phyloP scores from a whole-genome alignment of 2,329 filamentous ascomycete species.

The Simplicillium sp. region DNA sequence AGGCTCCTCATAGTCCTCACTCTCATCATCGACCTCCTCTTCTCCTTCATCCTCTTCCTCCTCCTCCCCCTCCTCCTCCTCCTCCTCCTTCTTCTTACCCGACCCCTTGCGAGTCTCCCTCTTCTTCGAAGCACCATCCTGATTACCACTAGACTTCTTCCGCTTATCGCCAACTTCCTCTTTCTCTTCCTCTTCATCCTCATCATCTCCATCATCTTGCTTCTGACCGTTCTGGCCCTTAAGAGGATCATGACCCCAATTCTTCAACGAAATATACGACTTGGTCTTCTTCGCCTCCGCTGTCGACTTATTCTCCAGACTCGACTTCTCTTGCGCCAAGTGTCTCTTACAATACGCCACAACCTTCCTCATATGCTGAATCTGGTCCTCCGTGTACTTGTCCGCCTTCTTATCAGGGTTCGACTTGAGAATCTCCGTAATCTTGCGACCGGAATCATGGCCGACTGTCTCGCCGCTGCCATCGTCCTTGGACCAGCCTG shows the following conservation, averaged over 20 bases:
- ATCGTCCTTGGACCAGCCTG: conserved; percentile 52
- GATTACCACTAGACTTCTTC: conserved; percentile 11
- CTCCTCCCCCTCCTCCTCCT: conserved; percentile 5
- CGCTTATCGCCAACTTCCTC: conserved; percentile 17
- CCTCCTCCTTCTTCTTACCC: conserved; percentile 9
- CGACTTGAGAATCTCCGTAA: conserved; percentile 51
- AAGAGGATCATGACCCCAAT: conserved; percentile 48
- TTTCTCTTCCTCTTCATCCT: not conserved
- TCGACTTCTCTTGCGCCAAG: conserved; percentile 52
- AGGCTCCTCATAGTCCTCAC: conserved; percentile 10
- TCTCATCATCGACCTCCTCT: conserved; percentile 6
- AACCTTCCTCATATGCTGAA: conserved; percentile 53
- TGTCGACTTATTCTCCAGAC: conserved; percentile 40
- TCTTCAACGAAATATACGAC: conserved; percentile 51
- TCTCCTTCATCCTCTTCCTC: conserved; percentile 12
- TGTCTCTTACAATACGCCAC: conserved; percentile 59
- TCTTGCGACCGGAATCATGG: conserved; percentile 54
- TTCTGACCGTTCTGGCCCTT: conserved; percentile 20
- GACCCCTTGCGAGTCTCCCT: conserved; percentile 17
- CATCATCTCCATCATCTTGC: conserved; percentile 2
- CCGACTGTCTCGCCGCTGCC: conserved; percentile 52
- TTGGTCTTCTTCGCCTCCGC: conserved; percentile 37
- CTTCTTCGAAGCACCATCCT: conserved; percentile 20
- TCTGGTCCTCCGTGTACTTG: conserved; percentile 44
- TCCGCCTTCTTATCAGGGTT: conserved; percentile 48